Base-by-base conservation (phyloP, 257 asterid species). In the Solanum gandarillasii region DNA sequence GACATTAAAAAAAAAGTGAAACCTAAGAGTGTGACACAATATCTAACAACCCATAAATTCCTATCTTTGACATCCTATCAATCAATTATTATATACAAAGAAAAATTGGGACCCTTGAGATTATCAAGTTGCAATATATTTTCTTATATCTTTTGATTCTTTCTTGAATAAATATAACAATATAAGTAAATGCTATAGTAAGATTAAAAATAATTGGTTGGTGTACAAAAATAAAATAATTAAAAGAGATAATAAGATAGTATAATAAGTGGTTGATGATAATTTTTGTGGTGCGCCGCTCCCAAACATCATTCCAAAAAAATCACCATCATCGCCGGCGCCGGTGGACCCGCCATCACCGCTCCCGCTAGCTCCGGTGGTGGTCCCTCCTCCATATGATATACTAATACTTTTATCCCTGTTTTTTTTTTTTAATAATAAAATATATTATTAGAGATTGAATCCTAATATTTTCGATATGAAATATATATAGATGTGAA, bases 261-360 rank as follows among this genome's bases (percentile, higher is more conserved):
- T 82, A 62, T 62, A 62, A 62, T 62, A 25, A 86, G 91, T 27
- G 88, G 92, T 79, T 89, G 94, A 39, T 74, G 93, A 85, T 85
- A 81, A 29, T 29, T 81, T 81, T 27, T 94, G 89, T 71, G 94
- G 90, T 71, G 95, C 92, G 83, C 87, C 91, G 91, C 88, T 93
- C 81, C 98, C 96, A 70, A 94, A 96, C 89, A 90, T 90, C 99
- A 95, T 94, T 27, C 96, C 94, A 67, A 87, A 93, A 79, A 76
- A 52, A 89, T 91, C 95, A 29, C 86, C 92, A 27, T 89, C 95
- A 3, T 91, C 92, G 1, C 88, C 87, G 35, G 88, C 89, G 38
- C 88, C 48, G 34, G 84, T 60, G 78, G 96, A 46, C 92, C 94
- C 89, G 0, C 83, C 88, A 87, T 90, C 93, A 11, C 91, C 87